These are phyloP conservation scores for Torulaspora delbrueckii DNA, from an alignment of 805 yeast species.

Conservation along the genomic window DNA sequence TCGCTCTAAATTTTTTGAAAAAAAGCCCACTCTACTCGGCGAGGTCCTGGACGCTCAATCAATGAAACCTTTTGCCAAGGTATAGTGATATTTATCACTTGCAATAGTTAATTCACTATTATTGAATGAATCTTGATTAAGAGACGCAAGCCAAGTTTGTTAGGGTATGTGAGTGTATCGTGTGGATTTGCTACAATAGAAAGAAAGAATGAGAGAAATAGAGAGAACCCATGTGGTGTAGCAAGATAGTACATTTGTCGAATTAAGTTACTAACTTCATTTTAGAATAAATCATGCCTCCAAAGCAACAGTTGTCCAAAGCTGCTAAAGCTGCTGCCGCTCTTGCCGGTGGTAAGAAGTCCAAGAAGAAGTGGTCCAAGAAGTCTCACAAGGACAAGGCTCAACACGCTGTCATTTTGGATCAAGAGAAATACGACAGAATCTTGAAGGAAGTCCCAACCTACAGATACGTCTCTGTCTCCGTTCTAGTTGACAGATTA, in stretches of 20 bases:
- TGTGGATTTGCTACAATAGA: neutral
- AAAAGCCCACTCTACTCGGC: neutral
- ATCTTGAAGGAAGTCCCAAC: constrained; percentile 98
- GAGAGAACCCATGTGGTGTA: neutral
- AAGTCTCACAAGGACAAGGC: constrained; percentile 99
- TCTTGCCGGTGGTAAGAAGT: constrained; percentile 99
- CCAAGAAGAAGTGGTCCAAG: constrained; percentile 99
- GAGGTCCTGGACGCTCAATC: neutral
- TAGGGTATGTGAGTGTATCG: constrained; percentile 11
- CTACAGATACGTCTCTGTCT: constrained; percentile 96
- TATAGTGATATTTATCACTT: constrained; percentile 2
- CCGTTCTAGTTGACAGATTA: constrained; percentile 97
- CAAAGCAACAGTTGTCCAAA: constrained; percentile 97
- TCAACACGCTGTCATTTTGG: constrained; percentile 93
- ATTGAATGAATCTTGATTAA: neutral
- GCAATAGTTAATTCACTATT: neutral
- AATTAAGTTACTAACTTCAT: constrained; percentile 5
- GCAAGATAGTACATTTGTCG: neutral
- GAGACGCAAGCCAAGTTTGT: constrained; percentile 12
- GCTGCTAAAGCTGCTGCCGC: constrained; percentile 99
- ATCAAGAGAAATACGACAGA: constrained; percentile 99
- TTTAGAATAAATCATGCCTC: constrained; percentile 69
- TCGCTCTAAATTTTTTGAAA: neutral
- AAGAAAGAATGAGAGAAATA: neutral
- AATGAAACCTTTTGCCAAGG: neutral